Evolutionary conservation across 306 rosid species (phyloP), one percentile per base, ranked within the genome.

Genomic region (Prunus kanzakura): DNA sequence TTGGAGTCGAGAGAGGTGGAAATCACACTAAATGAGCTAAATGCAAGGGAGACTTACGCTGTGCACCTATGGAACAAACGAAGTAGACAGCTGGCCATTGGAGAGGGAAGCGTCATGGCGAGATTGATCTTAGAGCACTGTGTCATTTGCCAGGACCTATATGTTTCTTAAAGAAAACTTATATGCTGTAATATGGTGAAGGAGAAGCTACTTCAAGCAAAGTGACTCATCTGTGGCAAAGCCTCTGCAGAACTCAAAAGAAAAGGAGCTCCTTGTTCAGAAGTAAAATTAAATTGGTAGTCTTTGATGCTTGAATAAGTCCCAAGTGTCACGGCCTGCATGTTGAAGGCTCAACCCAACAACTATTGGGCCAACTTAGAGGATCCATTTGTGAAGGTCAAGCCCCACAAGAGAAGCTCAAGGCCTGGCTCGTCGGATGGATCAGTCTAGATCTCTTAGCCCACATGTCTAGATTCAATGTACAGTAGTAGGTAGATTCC

Each of bases 1-100:
- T 45, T 15, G 14, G 86, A 90, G 62, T 79, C 73, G 8, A 83
- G 72, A 80, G 85, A 86, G 89, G 84, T 81, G 10, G 46, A 76
- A 61, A 69, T 83, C 81, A 8, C 78, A 58, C n/a, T n/a, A 15
- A 79, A 65, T 65, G 84, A 88, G 77, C 80, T 91, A 2, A 80
- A 51, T 23, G 60, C 67, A 1, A 69, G 71, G 9, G 81, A 84
- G 35, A 81, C 79, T 66, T 88, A 74, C 72, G 96, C 83, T 14
- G 52, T 88, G 35, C 90, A 91, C 73, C 75, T 88, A 4, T 91
- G 93, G 93, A 88, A 88, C 64, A 84, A 58, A 64, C 75, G 65
- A 5, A 88, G 87, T 58, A 72, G 78, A 41, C 54, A 73, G 2
- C 30, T 86, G 76, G 18, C 9, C 20, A 84, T 91, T 35, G 86